Base-by-base conservation (phyloP, 1,284 basidiomycete species). In the Cutaneotrichosporon sp. region DNA sequence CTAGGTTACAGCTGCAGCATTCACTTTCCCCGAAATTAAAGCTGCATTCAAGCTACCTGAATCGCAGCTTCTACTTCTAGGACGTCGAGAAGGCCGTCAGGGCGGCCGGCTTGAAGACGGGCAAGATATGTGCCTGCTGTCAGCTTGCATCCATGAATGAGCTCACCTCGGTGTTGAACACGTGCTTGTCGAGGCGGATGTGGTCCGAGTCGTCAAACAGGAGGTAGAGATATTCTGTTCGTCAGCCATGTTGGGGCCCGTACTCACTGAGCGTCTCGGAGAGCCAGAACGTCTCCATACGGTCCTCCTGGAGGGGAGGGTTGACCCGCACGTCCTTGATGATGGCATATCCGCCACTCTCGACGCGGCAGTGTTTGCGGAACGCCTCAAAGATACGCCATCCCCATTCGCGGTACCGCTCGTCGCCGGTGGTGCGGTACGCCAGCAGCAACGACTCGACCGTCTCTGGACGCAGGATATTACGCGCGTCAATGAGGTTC, bases 211-310 rank as follows among this genome's bases (percentile, higher is more conserved):
- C 90, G 56, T 89, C 87, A 76, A 97, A 98, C 6, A 97, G 82
- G 66, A 98, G 81, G 76, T 90, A 97, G 49, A 99, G 82, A 80
- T 99, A 99, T 80, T 99, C 80, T 81, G 4, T 1, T 14, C 5
- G 60, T 66, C 60, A 65, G 61, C 49, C 9, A 3, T n/a, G 2
- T 2, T 11, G 5, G 4, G 13, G 7, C 16, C 34, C 46, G 36
- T 10, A 78, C 80, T 69, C 64, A 81, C 80, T 98, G 63, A 98
- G 81, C 6, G 94, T 97, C 81, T 97, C 94, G 72, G 89, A 89
- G 87, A 95, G 83, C 81, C 92, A 86, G 83, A 96, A 97, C 18
- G 95, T 96, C 82, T 97, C 95, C 92, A 97, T 97, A 77, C 90
- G 89, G 80, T 97, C 92, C 65, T 92, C 87, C 65, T 86, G 83